Base-by-base conservation (phyloP, 1,284 basidiomycete species). In the Naganishia cerealis region DNA sequence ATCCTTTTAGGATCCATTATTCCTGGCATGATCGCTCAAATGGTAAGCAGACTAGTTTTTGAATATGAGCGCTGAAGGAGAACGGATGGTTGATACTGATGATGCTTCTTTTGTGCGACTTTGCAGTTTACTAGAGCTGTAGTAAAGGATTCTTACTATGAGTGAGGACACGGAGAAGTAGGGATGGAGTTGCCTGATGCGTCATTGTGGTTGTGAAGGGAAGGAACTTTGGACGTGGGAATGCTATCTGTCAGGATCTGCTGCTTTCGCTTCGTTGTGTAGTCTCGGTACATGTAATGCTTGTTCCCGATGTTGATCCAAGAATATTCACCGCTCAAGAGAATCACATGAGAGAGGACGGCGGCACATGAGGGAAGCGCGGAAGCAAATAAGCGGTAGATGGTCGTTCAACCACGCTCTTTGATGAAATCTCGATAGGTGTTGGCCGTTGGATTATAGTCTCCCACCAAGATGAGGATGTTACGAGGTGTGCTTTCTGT, bases 1-100 rank as follows among this genome's bases (percentile, higher is more conserved):
- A 67, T 67, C 40, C 57, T 67, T 15, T 50, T 67, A 36, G 66
- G 66, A 3, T 54, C 66, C 1, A 61, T 61, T 15, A n/a, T 58
- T 29, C 50, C 66, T 48, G 66, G 66, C 7, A 55, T 67, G 39
- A 26, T 57, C 12, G 66, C 66, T 9, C 66, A 67, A 67, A 24
- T 59, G 36, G 66, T 67, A 42, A 29, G 65, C 26, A 1, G 24
- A 3, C 29, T 54, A 12, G 8, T 26, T 33, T 33, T 12, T 21
- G 15, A 18, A 46, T 21, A n/a, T 21, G 1, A 9, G 46, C 29
- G 29, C 29, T 33, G 29, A 33, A 3, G 48, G 9, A 50, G 16
- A n/a, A 21, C 48, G 18, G 3, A 46, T 46, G 16, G 43, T 7
- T 46, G 48, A 50, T 12, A 50, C 26, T 26, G 48, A 16, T 26